Percentiles rank a stretch among this genome's conserved stretches.
Evolutionary conservation across 163 green algal species (phyloP).

Genomic region (Chlamydomonas reinhardtii): DNA sequence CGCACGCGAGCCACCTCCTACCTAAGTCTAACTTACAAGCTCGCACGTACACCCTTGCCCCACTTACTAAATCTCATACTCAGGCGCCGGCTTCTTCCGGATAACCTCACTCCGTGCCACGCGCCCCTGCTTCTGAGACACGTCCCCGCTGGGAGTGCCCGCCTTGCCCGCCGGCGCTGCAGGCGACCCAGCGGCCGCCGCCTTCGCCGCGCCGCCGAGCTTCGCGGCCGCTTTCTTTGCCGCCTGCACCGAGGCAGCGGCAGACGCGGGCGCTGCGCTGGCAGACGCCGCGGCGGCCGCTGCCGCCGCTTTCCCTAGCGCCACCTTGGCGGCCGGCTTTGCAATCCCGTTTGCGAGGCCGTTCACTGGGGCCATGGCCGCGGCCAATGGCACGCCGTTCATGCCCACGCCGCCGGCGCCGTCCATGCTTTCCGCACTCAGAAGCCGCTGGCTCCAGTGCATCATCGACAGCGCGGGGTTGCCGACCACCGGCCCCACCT

Average conservation of each 20-base stretch:
- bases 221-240: neutral
- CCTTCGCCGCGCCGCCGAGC: neutral
- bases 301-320: neutral
- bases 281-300: neutral
- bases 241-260: neutral
- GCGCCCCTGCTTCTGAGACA: neutral
- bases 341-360: neutral
- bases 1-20: no score
- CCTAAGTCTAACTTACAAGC: no score
- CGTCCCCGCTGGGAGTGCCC: neutral
- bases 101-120: neutral
- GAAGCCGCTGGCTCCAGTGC: conserved; percentile 43
- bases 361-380: no score
- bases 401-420: neutral
- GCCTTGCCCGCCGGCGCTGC: neutral
- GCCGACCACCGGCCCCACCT: conserved; percentile 73
- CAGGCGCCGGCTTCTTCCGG: neutral
- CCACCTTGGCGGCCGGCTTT: neutral
- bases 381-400: neutral
- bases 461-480: conserved; percentile 55
- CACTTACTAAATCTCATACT: neutral
- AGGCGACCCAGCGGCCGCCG: neutral
- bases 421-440: neutral
- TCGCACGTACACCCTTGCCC: no score
- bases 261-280: neutral